These are phyloP conservation scores for Ophiostoma piceae DNA, from an alignment of 2,329 filamentous ascomycete species.

Conservation along the genomic window DNA sequence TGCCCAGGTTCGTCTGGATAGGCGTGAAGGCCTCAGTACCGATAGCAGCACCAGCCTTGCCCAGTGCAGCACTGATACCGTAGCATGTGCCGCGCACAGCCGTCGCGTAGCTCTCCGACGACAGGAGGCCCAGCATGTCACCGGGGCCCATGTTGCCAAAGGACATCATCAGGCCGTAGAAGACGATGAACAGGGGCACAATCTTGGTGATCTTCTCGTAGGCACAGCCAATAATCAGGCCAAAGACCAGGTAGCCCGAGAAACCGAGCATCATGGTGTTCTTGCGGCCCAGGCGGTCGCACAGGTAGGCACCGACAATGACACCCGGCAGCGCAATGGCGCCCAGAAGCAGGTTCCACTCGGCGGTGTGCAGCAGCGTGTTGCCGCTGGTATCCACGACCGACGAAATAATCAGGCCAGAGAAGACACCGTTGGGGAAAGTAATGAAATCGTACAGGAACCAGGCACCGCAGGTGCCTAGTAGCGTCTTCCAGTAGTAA, in stretches of 20 bases:
- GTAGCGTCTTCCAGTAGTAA: slow-evolving; percentile 45
- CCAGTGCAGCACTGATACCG: slow-evolving; percentile 46
- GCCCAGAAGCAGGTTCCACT: slow-evolving; percentile 31
- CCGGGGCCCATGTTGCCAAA: slow-evolving; percentile 46
- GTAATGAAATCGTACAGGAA: slow-evolving; percentile 53
- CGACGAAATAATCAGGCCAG: slow-evolving; percentile 45
- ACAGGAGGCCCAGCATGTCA: slow-evolving; percentile 45
- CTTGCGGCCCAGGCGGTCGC: slow-evolving; percentile 29
- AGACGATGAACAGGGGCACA: slow-evolving; percentile 46
- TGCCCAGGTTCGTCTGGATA: slow-evolving; percentile 26
- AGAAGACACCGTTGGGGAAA: slow-evolving; percentile 52
- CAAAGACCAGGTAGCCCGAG: slow-evolving; percentile 30
- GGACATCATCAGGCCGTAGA: slow-evolving; percentile 48
- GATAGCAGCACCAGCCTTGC: slow-evolving; percentile 48
- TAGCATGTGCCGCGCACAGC: slow-evolving; percentile 47
- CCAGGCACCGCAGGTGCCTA: slow-evolving; percentile 48
- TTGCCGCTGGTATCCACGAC: slow-evolving; percentile 26
- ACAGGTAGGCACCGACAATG: slow-evolving; percentile 23
- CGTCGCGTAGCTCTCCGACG: slow-evolving; percentile 47
- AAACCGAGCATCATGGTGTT: slow-evolving; percentile 30
- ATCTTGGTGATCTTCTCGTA: slow-evolving; percentile 43
- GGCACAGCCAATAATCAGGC: slow-evolving; percentile 27
- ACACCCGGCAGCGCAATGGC: slow-evolving; percentile 30
- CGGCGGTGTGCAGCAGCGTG: slow-evolving; percentile 28
- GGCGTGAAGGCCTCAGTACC: slow-evolving; percentile 36